Evolutionary conservation across 352 stramenopile genomes (phyloP), one percentile per base, ranked within the genome.

Genomic region (Globisporangium splendens): DNA sequence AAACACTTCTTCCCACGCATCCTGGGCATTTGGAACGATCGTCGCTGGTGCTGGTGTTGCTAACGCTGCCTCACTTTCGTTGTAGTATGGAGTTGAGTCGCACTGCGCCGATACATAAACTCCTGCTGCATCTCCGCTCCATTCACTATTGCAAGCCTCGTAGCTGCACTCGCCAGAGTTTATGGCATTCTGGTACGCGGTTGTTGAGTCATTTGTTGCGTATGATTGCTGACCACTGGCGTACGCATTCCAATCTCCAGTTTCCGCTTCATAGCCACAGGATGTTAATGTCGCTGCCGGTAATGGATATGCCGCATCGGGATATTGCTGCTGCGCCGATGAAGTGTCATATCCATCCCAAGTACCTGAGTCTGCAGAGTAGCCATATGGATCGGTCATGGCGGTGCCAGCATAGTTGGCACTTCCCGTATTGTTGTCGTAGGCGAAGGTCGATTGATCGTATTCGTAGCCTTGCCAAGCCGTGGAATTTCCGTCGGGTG

Each of bases 1-100:
- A 57, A 83, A 89, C 17, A 86, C 76, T 70, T 90, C 79, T 46
- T 83, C 74, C 81, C 79, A 93, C 11, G 48, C n/a, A 3, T 17
- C 14, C 31, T 35, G 28, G n/a, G 20, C 3, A 28, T 20, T 14
- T n/a, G 8, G n/a, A n/a, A 54, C 50, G 14, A n/a, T n/a, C n/a
- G n/a, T n/a, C n/a, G n/a, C n/a, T 6, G 13, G 17, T 18, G 35
- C 50, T 22, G 7, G 15, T 8, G 49, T 7, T 28, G 48, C 22
- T 14, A n/a, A n/a, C n/a, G 18, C 24, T 8, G 22, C 47, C 41
- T 3, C 31, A 15, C 50, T 49, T 21, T 15, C 22, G 11, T 11
- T 54, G 13, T 62, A 49, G 14, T 44, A 35, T 8, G 28, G 28
- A 35, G 28, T 35, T 8, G 50, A 31, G 33, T 54, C 44, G 10